Evolutionary conservation across 139 green algal species (phyloP).

Genomic region (Gonium pectorale): DNA sequence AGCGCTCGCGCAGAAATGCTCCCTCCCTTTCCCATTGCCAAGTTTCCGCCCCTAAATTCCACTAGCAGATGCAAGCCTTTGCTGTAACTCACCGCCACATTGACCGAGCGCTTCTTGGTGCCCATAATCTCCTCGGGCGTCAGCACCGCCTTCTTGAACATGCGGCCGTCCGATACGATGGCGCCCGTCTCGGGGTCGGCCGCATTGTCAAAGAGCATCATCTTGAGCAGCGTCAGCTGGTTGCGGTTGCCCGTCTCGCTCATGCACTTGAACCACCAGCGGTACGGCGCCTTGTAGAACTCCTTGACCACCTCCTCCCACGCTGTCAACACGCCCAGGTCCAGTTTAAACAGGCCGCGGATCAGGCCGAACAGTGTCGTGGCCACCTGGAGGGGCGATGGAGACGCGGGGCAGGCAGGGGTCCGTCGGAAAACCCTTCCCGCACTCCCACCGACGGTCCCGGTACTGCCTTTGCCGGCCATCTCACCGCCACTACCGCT

Average conservation of each 20-base stretch:
- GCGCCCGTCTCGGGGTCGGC: constrained; percentile 31
- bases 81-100: constrained; percentile 33
- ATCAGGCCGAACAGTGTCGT: constrained; percentile 52
- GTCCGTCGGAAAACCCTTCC: too few relatives aligned
- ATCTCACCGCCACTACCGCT: too few relatives aligned
- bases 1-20: too few relatives aligned
- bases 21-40: too few relatives aligned
- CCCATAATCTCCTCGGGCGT: constrained; percentile 61
- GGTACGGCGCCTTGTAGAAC: constrained; percentile 55
- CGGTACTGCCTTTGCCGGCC: too few relatives aligned
- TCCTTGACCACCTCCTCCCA: constrained; percentile 63
- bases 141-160: constrained; percentile 65
- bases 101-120: constrained; percentile 33
- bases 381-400: constrained; percentile 37
- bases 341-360: constrained; percentile 60
- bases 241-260: constrained; percentile 57
- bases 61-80: too few relatives aligned
- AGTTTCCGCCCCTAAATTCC: too few relatives aligned
- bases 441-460: too few relatives aligned
- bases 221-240: constrained; percentile 54
- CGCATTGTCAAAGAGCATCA: constrained; percentile 48
- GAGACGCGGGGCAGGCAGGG: too few relatives aligned
- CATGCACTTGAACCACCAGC: constrained; percentile 62
- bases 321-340: constrained; percentile 59
- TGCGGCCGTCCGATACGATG: constrained; percentile 56